Evolutionary conservation across 495 filamentous ascomycete species (phyloP), one percentile per base, ranked within the genome.

Genomic region (Podospora sp.): DNA sequence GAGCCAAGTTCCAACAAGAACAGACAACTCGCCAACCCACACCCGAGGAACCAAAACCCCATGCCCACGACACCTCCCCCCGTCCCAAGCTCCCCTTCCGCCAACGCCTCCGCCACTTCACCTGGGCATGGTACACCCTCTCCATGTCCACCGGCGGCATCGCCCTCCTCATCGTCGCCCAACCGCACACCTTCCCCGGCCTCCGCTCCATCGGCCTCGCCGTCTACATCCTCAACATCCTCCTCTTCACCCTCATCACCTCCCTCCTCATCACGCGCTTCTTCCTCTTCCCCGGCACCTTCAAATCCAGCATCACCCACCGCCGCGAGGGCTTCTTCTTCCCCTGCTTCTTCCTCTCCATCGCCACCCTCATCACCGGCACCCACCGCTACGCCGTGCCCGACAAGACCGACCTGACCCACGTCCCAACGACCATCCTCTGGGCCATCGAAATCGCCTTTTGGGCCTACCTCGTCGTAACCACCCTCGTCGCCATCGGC

Each of bases 41-140:
- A 46, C 12, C 9, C 40, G 40, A 59, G 1, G 26, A 18, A 18
- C 56, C 7, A 33, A 22, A 59, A 16, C 18, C 4, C 3, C 56
- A 29, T 1, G 14, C 22, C 26, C 24, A 29, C 2, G 56, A 59
- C 52, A 24, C 58, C 67, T 8, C 50, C 14, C 25, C 69, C n/a
- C 69, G 60, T 0, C 64, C 69, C 0, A 65, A 55, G 8, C 69
- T 78, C 7, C 29, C 59, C 14, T n/a, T 77, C 29, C 70, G 68
- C 5, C 4, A 46, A 7, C 82, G 89, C 3, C 78, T 91, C 11
- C 81, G 82, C 35, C 89, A 91, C 73, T 90, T 91, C 76, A 91
- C 89, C 25, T 91, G 88, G 87, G 88, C 88, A 24, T 91, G 88
- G 84, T 92, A 89, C 76, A 90, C 87, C 9, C 75, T 88, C 46